These are phyloP conservation scores for Tuber melanosporum DNA, from an alignment of 495 filamentous ascomycete genomes.

Conservation along the genomic window DNA sequence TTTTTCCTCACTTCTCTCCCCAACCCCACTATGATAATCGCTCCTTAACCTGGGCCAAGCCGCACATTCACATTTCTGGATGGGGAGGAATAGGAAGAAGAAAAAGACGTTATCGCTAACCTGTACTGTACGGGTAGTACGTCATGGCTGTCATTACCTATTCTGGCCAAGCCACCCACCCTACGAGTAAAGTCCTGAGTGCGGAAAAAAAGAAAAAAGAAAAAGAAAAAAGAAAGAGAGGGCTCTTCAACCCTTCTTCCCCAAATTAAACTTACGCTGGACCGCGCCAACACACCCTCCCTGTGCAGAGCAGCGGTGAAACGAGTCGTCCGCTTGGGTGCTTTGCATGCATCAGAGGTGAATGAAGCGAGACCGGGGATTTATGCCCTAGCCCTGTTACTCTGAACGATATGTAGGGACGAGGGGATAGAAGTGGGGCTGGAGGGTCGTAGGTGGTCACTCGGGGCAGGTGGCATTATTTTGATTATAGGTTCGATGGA, in stretches of 20 bases:
- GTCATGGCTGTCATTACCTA: not conserved
- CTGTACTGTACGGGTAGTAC: too few relatives aligned
- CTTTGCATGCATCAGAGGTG: not conserved
- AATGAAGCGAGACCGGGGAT: not conserved
- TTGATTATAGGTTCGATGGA: slow-evolving; percentile 1
- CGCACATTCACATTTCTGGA: not conserved
- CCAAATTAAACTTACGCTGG: slow-evolving; percentile 4
- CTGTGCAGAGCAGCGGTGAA: not conserved
- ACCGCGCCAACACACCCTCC: slow-evolving; percentile 2
- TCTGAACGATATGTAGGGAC: slow-evolving; percentile 2
- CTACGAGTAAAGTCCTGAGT: not conserved
- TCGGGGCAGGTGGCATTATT: not conserved
- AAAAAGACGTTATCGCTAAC: not conserved
- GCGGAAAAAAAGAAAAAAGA: not conserved
- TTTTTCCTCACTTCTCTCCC: not conserved
- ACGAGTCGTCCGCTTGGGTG: slow-evolving; percentile 1
- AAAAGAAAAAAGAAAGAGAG: not conserved
- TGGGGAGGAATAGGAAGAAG: not conserved
- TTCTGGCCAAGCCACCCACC: not conserved
- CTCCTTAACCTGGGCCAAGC: not conserved
- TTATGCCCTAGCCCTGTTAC: not conserved
- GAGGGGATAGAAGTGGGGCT: not conserved
- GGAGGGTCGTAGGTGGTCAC: not conserved
- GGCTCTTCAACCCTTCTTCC: not conserved
- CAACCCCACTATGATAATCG: not conserved